These are phyloP conservation scores for Prunus yedoensis DNA, from an alignment of 331 rosid species.

Conservation along the genomic window DNA sequence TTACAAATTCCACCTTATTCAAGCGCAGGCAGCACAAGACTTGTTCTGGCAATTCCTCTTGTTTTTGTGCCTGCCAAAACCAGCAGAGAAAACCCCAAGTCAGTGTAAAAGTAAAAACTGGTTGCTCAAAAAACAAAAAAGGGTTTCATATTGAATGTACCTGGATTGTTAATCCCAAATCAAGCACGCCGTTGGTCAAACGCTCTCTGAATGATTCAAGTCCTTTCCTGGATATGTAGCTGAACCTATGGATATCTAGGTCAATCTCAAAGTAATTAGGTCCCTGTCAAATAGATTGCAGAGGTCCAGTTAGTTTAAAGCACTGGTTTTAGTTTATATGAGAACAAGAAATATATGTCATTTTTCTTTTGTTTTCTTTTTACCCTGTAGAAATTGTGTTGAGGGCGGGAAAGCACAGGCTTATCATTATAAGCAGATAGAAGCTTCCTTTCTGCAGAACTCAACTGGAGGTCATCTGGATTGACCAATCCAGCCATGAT, in stretches of 20 bases:
- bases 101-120: background rate
- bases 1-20: slow-evolving; percentile 77
- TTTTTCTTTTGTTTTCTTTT: background rate
- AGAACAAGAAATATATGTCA: too few species aligned
- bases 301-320: background rate
- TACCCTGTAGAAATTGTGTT: slow-evolving; percentile 78
- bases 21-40: slow-evolving; percentile 73
- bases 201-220: slow-evolving; percentile 73
- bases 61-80: slow-evolving; percentile 74
- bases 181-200: slow-evolving; percentile 53
- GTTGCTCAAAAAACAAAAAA: background rate
- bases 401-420: slow-evolving; percentile 96
- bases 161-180: slow-evolving; percentile 86
- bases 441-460: slow-evolving; percentile 76
- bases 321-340: too few species aligned
- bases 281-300: slow-evolving; percentile 45
- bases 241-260: slow-evolving; percentile 78
- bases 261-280: slow-evolving; percentile 85
- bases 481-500: slow-evolving; percentile 77
- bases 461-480: slow-evolving; percentile 73
- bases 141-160: slow-evolving; percentile 26
- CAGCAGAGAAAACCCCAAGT: background rate
- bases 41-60: slow-evolving; percentile 87
- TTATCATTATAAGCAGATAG: slow-evolving; percentile 75
- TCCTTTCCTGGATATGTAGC: slow-evolving; percentile 85